Evolutionary conservation across 345 rosid species (phyloP).

Genomic region (Arabidopsis thaliana): DNA sequence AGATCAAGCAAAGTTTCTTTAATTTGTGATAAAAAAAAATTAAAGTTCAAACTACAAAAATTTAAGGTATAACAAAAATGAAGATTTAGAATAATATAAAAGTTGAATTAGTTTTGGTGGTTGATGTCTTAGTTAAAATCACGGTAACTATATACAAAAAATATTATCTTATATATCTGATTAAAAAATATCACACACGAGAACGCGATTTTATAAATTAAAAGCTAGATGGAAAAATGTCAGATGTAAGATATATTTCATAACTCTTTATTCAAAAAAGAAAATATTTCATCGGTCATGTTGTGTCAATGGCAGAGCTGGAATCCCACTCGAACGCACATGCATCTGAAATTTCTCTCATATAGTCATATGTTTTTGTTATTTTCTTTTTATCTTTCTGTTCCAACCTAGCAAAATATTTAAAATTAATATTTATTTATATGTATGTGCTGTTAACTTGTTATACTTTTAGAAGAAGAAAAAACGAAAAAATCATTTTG

Average conservation of each 20-base stretch:
- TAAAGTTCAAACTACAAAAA: neutral
- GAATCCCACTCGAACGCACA: conserved; percentile 72
- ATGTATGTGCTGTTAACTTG: conserved; percentile 26
- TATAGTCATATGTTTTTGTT: conserved; percentile 27
- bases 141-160: conserved; percentile 1
- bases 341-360: conserved; percentile 43
- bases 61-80: neutral
- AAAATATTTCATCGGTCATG: conserved; percentile 53
- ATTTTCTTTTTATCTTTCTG: conserved; percentile 29
- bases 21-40: neutral
- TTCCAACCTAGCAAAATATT: conserved; percentile 47
- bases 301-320: conserved; percentile 64
- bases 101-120: neutral
- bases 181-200: conserved; percentile 33
- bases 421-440: conserved; percentile 45
- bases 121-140: conserved; percentile 1
- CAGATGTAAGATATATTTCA: conserved; percentile 48
- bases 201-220: conserved; percentile 44
- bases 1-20: neutral
- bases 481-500: conserved; percentile 34
- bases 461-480: neutral
- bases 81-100: neutral
- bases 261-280: neutral
- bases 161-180: neutral
- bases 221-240: conserved; percentile 35